Evolutionary conservation across 1,139 yeast species (phyloP), one percentile per base, ranked within the genome.

Genomic region (Candida labiduridarum): DNA sequence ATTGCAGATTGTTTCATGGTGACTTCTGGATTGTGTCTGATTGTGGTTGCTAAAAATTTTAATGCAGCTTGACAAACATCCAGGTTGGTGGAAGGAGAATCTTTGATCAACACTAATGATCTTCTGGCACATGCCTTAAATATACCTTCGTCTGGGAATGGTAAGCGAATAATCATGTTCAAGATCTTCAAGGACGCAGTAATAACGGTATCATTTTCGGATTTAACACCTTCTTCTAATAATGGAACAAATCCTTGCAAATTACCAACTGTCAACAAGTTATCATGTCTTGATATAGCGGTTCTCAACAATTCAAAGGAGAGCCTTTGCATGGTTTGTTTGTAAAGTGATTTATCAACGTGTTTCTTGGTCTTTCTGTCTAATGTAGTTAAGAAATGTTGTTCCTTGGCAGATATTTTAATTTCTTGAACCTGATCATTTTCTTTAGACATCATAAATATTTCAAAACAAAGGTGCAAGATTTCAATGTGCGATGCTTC

Each of bases 61-160:
- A 92, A 76, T 49, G 92, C 80, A 8, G 89, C 80, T 66, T 92
- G 98, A 62, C 92, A 87, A n/a, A 92, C 67, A 50, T 89, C 96
- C 25, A 86, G 78, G 50, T 85, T 85, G 0, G 97, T 90, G 1
- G 85, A 74, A 4, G 97, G 92, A 46, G 89, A 82, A 53, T 87
- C 87, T 61, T 85, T 85, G 48, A 94, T 79, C 38, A 90, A 77
- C 19, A 72, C 80, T 53, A 92, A 72, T 0, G 90, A 83, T 45
- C 81, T 79, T 64, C 85, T 78, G 1, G 89, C 82, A 61, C 87
- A 82, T 22, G 76, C 65, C 53, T 80, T 80, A 68, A 86, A 83
- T 42, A 76, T 67, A 15, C 73, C 75, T 49, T 79, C 81, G 30
- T 78, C 83, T 2, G 83, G 71, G 56, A 90, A 85, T 3, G 87